Percentiles rank a stretch among this genome's conserved stretches.
Evolutionary conservation across 2,329 filamentous ascomycete species (phyloP).

Genomic region (Parascedosporium putredinis): DNA sequence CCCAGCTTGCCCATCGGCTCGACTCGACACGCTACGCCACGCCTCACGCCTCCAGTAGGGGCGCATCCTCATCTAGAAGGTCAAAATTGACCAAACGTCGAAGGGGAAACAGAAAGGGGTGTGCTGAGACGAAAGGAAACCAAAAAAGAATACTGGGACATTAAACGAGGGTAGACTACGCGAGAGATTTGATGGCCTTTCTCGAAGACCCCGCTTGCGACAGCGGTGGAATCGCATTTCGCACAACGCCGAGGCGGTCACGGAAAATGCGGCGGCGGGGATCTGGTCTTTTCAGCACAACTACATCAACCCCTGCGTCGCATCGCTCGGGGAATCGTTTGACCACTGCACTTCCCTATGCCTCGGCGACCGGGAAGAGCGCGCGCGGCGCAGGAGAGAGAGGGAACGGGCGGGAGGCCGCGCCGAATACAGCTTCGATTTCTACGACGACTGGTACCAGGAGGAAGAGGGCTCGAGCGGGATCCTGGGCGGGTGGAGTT

Average conservation of each 20-base stretch:
- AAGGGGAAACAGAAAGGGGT: too few relatives aligned
- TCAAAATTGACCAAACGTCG: too few relatives aligned
- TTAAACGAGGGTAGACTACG: too few relatives aligned
- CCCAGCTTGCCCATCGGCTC: constrained; percentile 12
- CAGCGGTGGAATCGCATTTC: constrained; percentile 90
- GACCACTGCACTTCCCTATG: constrained; percentile 65
- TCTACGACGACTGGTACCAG: constrained; percentile 93
- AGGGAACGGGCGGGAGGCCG: constrained; percentile 47
- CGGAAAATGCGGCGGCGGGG: constrained; percentile 81
- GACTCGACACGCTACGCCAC: too few relatives aligned
- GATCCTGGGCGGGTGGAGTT: constrained; percentile 48
- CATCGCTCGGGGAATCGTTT: constrained; percentile 53
- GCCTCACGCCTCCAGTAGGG: too few relatives aligned
- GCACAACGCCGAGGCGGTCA: constrained; percentile 80
- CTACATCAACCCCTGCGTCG: constrained; percentile 75
- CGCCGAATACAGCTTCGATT: constrained; percentile 85
- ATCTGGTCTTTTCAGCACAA: constrained; percentile 82
- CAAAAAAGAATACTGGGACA: too few relatives aligned
- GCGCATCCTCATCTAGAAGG: too few relatives aligned
- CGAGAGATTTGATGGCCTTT: constrained; percentile 53
- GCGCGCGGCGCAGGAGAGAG: constrained; percentile 56
- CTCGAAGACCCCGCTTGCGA: constrained; percentile 79
- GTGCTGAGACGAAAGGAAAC: too few relatives aligned
- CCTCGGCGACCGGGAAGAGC: constrained; percentile 62
- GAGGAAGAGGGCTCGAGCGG: constrained; percentile 39